A percentile compares a stretch with the other conserved stretches of the same genome.
Conservation (phyloP, 2,329 filamentous ascomycete genomes). For the Phoma sp. region DNA sequence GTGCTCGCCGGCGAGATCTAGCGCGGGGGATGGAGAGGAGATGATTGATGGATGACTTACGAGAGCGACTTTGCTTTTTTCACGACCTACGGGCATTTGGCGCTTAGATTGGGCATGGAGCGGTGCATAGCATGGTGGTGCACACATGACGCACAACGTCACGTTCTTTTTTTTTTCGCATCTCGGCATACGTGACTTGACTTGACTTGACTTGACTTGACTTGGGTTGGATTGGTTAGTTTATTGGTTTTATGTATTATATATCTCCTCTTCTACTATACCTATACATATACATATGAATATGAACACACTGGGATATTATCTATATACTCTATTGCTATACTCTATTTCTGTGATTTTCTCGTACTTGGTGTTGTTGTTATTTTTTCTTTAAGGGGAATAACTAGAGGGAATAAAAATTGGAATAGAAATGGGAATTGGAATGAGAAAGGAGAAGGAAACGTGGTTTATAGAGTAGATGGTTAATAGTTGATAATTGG, state of each 20-base stretch:
- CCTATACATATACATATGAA: background rate
- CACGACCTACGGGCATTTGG: slow-evolving; percentile 8
- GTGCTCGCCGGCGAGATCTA: slow-evolving; percentile 17
- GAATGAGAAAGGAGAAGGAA: too few species aligned
- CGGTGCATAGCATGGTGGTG: background rate
- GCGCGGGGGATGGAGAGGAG: background rate
- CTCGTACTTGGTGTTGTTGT: too few species aligned
- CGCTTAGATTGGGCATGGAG: slow-evolving; percentile 11
- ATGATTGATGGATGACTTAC: background rate
- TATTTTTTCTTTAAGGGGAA: too few species aligned
- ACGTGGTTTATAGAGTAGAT: too few species aligned
- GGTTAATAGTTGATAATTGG: too few species aligned
- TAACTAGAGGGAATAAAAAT: too few species aligned
- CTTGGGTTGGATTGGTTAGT: background rate
- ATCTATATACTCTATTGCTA: too few species aligned
- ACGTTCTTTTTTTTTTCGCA: background rate
- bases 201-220: too few species aligned
- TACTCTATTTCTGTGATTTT: too few species aligned
- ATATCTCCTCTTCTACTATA: slow-evolving; percentile 4
- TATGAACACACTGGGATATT: too few species aligned
- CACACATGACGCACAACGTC: background rate
- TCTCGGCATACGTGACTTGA: too few species aligned
- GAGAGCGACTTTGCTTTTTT: background rate
- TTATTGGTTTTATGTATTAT: background rate
- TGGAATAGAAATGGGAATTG: too few species aligned